Conservation (phyloP, 257 asterid species). For the Fraxinus quadrangulata region DNA sequence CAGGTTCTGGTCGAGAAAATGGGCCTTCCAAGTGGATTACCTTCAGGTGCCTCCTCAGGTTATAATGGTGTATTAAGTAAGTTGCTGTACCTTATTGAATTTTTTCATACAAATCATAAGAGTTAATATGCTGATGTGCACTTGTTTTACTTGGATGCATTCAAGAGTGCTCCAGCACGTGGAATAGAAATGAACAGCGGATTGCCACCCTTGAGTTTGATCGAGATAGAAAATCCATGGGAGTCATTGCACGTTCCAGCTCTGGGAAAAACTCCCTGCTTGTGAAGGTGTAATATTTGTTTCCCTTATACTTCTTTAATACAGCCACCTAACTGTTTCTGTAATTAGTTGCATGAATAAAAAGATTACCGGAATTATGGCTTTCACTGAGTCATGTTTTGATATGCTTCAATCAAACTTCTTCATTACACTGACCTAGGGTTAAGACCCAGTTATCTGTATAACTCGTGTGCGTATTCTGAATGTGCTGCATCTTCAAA, state of each 20-base stretch:
- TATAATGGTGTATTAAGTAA: conserved; percentile 66
- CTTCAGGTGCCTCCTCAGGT: conserved; percentile 54
- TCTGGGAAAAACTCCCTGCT: conserved; percentile 65
- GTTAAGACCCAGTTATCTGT: neutral
- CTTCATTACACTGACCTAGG: neutral
- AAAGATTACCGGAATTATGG: neutral
- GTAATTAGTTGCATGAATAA: neutral
- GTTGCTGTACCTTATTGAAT: conserved; percentile 29
- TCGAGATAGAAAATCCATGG: conserved; percentile 98
- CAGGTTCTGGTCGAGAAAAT: conserved; percentile 98
- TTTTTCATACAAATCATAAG: neutral
- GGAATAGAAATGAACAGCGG: conserved; percentile 75
- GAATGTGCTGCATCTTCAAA: neutral
- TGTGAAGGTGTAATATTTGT: conserved; percentile 67
- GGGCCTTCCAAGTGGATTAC: conserved; percentile 75
- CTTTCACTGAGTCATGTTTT: neutral
- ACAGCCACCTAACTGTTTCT: neutral
- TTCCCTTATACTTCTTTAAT: conserved; percentile 5
- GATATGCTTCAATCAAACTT: neutral
- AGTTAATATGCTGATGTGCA: conserved; percentile 33
- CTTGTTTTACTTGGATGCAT: conserved; percentile 24
- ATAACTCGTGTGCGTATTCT: neutral
- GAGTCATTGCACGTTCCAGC: conserved; percentile 74
- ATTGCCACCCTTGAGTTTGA: conserved; percentile 99
- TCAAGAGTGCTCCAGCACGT: conserved; percentile 66